Evolutionary conservation across 257 asterid species (phyloP).

Genomic region (Solanum lycopersicoides): DNA sequence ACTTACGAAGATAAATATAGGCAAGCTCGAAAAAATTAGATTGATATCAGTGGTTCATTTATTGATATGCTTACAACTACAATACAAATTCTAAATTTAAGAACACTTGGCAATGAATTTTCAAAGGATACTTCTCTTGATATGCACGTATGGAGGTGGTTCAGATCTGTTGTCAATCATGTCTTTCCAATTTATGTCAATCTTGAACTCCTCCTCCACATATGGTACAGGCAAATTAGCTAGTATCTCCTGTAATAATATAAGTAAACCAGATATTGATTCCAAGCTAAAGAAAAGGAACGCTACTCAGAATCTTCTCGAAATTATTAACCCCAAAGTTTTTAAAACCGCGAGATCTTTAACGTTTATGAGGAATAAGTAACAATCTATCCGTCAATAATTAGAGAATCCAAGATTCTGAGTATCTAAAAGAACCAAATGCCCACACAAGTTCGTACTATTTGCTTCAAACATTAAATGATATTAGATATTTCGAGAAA

Average conservation of each 20-base stretch:
- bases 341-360: background rate
- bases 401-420: background rate
- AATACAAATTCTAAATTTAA: background rate
- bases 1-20: background rate
- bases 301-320: background rate
- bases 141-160: constrained; percentile 62
- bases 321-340: background rate
- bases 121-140: constrained; percentile 82
- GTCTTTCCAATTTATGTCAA: constrained; percentile 68
- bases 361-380: background rate
- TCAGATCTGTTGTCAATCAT: constrained; percentile 33
- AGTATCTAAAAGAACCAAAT: background rate
- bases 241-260: constrained; percentile 53
- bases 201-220: constrained; percentile 58
- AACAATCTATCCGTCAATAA: background rate
- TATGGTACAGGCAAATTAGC: constrained; percentile 60
- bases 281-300: constrained; percentile 1
- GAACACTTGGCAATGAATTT: constrained; percentile 4
- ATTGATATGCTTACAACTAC: background rate
- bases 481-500: background rate
- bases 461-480: background rate
- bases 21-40: background rate
- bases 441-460: background rate
- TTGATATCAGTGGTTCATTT: background rate
- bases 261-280: background rate